These are phyloP conservation scores for Pilobolus umbonatus DNA, from an alignment of 192 early-diverging fungal genomes.

Conservation along the genomic window DNA sequence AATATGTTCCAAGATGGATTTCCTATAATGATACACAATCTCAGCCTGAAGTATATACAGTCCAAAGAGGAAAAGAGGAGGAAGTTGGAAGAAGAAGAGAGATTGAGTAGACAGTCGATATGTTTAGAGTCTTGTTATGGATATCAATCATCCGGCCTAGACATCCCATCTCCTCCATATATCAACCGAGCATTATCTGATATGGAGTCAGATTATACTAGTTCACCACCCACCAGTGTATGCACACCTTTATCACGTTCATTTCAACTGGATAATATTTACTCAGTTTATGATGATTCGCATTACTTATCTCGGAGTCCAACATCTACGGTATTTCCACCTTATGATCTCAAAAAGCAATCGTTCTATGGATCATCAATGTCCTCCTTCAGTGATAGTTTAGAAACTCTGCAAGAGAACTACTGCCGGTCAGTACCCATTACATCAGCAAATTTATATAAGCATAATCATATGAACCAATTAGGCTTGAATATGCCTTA, in stretches of 20 bases:
- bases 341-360: too few relatives aligned
- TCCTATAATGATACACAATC: constrained; percentile 88
- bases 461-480: constrained; percentile 10
- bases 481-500: background rate
- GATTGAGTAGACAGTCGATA: constrained; percentile 8
- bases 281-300: too few relatives aligned
- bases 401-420: background rate
- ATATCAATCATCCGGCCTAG: background rate
- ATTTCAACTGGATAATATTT: background rate
- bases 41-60: constrained; percentile 68
- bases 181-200: too few relatives aligned
- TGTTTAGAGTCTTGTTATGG: background rate
- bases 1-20: constrained; percentile 93
- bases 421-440: constrained; percentile 16
- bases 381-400: too few relatives aligned
- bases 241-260: background rate
- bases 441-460: constrained; percentile 21
- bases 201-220: too few relatives aligned
- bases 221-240: background rate
- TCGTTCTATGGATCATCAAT: too few relatives aligned
- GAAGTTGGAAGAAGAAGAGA: constrained; percentile 6
- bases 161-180: too few relatives aligned
- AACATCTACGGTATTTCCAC: background rate
- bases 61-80: constrained; percentile 43
- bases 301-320: background rate